Evolutionary conservation across 1,284 basidiomycete species (phyloP).

Genomic region (Cronartium quercuum): DNA sequence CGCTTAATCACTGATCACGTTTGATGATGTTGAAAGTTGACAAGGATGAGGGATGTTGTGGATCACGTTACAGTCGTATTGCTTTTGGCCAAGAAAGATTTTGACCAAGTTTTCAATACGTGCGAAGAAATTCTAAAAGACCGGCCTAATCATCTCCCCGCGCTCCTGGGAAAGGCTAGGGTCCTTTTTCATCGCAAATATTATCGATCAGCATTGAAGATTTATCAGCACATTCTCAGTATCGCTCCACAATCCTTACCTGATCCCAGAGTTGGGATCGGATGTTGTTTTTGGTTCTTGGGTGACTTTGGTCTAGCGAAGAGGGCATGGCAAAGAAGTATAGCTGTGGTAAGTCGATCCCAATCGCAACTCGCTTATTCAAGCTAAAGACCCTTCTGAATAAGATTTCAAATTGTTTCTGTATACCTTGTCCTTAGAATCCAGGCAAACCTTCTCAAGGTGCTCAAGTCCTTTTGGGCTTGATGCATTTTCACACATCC

Average conservation of each 20-base stretch:
- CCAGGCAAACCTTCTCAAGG: conserved; percentile 61
- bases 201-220: conserved; percentile 67
- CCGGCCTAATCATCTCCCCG: conserved; percentile 56
- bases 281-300: conserved; percentile 80
- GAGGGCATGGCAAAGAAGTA: conserved; percentile 76
- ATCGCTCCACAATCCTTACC: conserved; percentile 70
- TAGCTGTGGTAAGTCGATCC: conserved; percentile 62
- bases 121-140: conserved; percentile 74
- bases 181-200: conserved; percentile 72
- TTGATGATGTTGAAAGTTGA: neutral
- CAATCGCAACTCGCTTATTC: neutral
- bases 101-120: conserved; percentile 65
- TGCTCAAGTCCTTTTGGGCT: conserved; percentile 68
- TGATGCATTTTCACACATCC: conserved; percentile 73
- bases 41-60: neutral
- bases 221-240: conserved; percentile 74
- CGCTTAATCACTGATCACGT: neutral
- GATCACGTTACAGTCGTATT: conserved; percentile 2
- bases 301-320: conserved; percentile 71
- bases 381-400: neutral
- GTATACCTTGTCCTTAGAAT: conserved; percentile 47
- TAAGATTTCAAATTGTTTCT: neutral
- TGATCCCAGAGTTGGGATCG: conserved; percentile 87
- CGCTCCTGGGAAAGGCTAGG: conserved; percentile 58
- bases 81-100: conserved; percentile 37